Percentiles rank a stretch among this genome's conserved stretches.
These are phyloP conservation scores for cucumber (Cucumis sativus) DNA, from an alignment of 306 rosid genomes.

Conservation along the genomic window DNA sequence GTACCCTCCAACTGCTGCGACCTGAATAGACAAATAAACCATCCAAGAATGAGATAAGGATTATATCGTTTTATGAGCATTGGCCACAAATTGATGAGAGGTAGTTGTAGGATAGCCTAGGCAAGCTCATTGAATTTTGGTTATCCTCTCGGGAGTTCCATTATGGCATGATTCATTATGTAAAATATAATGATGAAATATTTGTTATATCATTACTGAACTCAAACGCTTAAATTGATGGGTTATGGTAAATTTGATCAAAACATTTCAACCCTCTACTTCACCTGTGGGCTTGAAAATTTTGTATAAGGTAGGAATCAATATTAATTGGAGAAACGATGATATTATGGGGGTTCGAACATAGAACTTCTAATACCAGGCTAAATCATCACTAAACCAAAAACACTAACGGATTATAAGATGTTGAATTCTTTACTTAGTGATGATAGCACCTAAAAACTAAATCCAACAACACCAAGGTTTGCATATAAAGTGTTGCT, in stretches of 20 bases:
- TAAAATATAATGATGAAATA: not conserved
- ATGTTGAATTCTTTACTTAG: not conserved
- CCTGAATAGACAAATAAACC: conserved; percentile 29
- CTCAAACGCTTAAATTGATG: too few relatives aligned
- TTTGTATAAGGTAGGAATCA: too few relatives aligned
- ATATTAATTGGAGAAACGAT: too few relatives aligned
- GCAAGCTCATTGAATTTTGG: not conserved
- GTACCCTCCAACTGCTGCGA: conserved; percentile 80
- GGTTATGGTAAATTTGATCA: too few relatives aligned
- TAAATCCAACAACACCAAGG: not conserved
- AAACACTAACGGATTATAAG: not conserved
- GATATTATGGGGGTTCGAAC: too few relatives aligned
- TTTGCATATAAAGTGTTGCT: not conserved
- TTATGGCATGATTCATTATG: not conserved
- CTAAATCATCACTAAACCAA: too few relatives aligned
- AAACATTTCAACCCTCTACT: too few relatives aligned
- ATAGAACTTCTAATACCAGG: too few relatives aligned
- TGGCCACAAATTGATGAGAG: not conserved
- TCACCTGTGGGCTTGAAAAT: too few relatives aligned
- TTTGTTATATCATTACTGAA: too few relatives aligned
- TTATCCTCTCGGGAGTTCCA: not conserved
- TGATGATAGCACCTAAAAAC: not conserved
- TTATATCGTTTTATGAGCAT: not conserved
- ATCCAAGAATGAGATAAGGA: conserved; percentile 6
- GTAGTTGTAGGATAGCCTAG: not conserved